Conservation (phyloP, 352 stramenopile species). For the Globisporangium spinosum region DNA sequence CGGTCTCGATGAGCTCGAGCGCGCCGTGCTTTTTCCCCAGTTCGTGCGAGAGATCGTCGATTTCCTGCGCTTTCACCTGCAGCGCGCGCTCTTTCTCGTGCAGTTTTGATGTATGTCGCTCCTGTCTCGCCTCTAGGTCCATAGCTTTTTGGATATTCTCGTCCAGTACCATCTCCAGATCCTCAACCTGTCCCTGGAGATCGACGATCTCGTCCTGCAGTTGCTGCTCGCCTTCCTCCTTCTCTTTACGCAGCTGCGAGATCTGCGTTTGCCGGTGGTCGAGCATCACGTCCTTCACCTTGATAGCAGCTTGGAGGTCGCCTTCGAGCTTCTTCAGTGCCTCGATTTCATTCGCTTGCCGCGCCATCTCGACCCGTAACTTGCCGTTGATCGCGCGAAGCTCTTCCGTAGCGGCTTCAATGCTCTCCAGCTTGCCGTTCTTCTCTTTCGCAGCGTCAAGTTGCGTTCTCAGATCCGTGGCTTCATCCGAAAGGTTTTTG, state of each 20-base stretch:
- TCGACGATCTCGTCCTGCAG: constrained; percentile 50
- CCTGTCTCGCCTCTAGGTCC: constrained; percentile 33
- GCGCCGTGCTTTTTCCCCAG: constrained; percentile 49
- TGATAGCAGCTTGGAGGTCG: constrained; percentile 50
- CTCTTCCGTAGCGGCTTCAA: constrained; percentile 29
- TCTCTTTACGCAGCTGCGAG: constrained; percentile 31
- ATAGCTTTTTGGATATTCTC: constrained; percentile 45
- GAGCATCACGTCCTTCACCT: constrained; percentile 75
- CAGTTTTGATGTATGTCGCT: constrained; percentile 23
- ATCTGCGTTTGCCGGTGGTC: constrained; percentile 60
- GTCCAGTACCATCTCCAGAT: constrained; percentile 57
- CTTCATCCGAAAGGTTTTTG: constrained; percentile 20
- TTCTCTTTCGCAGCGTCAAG: constrained; percentile 26
- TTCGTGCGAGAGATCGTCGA: constrained; percentile 27
- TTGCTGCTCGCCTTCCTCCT: constrained; percentile 31
- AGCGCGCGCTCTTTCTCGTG: constrained; percentile 24
- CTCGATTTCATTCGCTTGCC: constrained; percentile 19
- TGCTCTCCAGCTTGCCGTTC: constrained; percentile 10
- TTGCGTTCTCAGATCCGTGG: constrained; percentile 30
- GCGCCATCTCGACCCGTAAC: constrained; percentile 26
- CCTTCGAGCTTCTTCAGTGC: constrained; percentile 45
- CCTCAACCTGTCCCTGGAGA: constrained; percentile 48
- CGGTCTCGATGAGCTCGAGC: constrained; percentile 61
- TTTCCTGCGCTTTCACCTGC: constrained; percentile 13
- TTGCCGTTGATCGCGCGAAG: constrained; percentile 16